Base-by-base conservation (phyloP, 306 rosid genomes). In the Astragalus membranaceus region DNA sequence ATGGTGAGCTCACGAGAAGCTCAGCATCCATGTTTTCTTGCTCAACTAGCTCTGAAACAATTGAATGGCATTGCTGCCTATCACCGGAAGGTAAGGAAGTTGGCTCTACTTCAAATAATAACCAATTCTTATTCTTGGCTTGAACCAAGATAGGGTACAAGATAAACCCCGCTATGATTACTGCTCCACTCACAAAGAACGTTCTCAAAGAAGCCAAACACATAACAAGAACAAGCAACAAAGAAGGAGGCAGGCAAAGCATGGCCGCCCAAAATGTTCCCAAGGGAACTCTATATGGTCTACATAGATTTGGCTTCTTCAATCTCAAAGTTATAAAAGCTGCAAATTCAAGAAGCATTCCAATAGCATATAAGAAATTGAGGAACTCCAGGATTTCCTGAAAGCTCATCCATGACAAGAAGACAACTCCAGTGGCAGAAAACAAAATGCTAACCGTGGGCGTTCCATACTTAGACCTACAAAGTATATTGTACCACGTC, bases 331-430 rank as follows among this genome's bases (percentile, higher is more conserved):
- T 75, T 46, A 93, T 63, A 65, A 88, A 90, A 77, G 98, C 97
- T 41, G 92, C 96, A 67, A 93, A 80, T 84, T 93, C 92, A 32
- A 88, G 86, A 67, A 93, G 90, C 98, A 93, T 93, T 76, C 97
- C 97, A 5, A 87, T 51, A 16, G 98, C 80, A 41, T 93, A 93
- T 61, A 93, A 76, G 83, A 88, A 93, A 78, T 93, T 93, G 26
- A 93, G 92, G 66, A 90, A 91, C 73, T 93, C 97, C 58, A 93
- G 49, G 58, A 93, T 93, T 81, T 93, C 87, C 73, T 87, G 94
- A 71, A 93, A 93, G 76, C 90, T 93, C 97, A 93, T 84, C 98
- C 96, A 93, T 5, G 98, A 90, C 79, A 93, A 70, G 83, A 93
- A 83, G 83, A 93, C 73, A 44, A 90, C 97, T 58, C 97, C 98